These are phyloP conservation scores for Grosmannia penicillata DNA, from an alignment of 2,329 filamentous ascomycete species.

Conservation along the genomic window DNA sequence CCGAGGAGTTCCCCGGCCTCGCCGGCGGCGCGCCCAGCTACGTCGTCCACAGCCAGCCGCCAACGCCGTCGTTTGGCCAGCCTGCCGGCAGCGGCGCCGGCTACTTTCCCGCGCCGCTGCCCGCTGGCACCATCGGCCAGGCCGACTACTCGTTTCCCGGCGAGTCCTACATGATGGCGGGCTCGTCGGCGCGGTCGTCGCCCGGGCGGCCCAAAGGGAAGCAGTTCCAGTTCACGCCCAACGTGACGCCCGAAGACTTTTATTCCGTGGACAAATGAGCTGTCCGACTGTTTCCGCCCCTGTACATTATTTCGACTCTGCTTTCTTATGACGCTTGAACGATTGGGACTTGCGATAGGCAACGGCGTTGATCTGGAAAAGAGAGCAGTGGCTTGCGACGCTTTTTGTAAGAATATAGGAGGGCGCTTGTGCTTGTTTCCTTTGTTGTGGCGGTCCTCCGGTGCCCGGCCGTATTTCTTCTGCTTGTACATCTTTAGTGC, in stretches of 20 bases:
- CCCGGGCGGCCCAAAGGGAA: constrained; percentile 22
- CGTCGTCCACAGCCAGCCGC: constrained; percentile 30
- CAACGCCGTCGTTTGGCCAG: constrained; percentile 33
- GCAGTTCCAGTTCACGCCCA: constrained; percentile 30
- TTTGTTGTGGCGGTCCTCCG: too few relatives aligned
- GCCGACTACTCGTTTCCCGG: constrained; percentile 38
- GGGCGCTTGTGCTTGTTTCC: background rate
- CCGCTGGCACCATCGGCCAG: constrained; percentile 19
- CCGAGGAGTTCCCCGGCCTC: constrained; percentile 26
- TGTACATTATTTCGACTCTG: background rate
- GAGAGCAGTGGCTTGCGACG: too few relatives aligned
- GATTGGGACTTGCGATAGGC: too few relatives aligned
- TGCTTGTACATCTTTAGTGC: too few relatives aligned
- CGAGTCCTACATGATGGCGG: constrained; percentile 20
- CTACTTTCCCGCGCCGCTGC: constrained; percentile 18
- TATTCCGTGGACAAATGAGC: constrained; percentile 4
- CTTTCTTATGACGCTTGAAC: background rate
- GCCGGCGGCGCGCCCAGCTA: constrained; percentile 30
- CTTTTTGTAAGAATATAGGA: too few relatives aligned
- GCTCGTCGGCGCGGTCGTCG: constrained; percentile 21
- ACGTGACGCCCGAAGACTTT: constrained; percentile 29
- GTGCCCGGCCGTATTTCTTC: too few relatives aligned
- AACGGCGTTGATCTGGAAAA: too few relatives aligned
- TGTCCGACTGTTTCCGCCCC: background rate
- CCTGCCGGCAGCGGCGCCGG: constrained; percentile 25